phyloP scores from a whole-genome alignment of 306 rosid genomes.

The Casuarina cunninghamiana region DNA sequence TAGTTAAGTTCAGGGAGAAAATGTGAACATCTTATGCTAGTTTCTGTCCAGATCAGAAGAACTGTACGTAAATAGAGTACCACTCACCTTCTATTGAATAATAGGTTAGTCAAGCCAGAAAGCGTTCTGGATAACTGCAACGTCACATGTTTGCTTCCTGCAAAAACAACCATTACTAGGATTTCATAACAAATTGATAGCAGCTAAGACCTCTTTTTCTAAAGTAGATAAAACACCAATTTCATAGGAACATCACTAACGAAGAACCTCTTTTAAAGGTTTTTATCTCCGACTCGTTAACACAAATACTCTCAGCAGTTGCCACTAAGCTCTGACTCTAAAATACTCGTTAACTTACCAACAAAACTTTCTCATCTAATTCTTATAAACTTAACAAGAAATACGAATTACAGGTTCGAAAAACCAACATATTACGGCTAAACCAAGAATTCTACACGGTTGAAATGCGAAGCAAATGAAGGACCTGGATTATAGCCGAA shows the following conservation, averaged over 20 bases:
- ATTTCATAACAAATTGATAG: not conserved
- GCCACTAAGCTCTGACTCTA: not conserved
- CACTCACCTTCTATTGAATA: constrained; percentile 77
- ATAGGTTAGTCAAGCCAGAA: constrained; percentile 70
- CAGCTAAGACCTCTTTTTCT: not conserved
- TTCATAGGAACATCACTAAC: not conserved
- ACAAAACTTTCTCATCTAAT: too few species aligned
- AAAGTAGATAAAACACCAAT: not conserved
- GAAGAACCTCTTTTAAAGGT: not conserved
- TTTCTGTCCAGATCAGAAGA: too few species aligned
- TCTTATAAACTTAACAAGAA: too few species aligned
- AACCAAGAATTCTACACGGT: not conserved
- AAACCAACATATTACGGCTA: not conserved
- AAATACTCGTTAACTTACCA: too few species aligned
- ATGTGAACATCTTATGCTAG: not conserved
- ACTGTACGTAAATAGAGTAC: not conserved
- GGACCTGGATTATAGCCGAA: constrained; percentile 54
- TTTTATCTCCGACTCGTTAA: not conserved
- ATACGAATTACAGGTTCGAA: too few species aligned
- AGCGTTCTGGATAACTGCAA: constrained; percentile 73
- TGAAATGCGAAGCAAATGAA: not conserved
- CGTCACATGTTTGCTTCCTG: constrained; percentile 65
- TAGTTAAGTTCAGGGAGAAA: not conserved
- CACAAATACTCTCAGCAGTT: not conserved
- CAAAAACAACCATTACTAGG: not conserved